Conservation (phyloP, 306 rosid species). For the Trichosanthes cucumerina region DNA sequence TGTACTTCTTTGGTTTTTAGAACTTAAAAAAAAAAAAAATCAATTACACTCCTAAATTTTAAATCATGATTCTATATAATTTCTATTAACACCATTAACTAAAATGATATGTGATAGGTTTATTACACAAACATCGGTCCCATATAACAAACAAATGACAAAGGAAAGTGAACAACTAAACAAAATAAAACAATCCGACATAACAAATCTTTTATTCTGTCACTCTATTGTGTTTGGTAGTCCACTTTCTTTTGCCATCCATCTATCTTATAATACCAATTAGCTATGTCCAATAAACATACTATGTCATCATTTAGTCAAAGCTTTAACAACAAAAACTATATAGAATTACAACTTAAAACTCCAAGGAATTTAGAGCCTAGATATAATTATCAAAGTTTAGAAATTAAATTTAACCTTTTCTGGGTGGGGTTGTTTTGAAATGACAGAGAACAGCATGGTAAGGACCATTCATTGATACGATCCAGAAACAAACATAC, state of each 20-base stretch:
- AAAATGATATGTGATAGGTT: not conserved
- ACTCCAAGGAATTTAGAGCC: too few species aligned
- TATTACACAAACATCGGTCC: not conserved
- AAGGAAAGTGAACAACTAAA: not conserved
- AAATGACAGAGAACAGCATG: not conserved
- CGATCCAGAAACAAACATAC: not conserved
- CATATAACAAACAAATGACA: not conserved
- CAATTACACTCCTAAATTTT: not conserved
- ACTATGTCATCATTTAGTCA: too few species aligned
- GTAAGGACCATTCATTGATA: not conserved
- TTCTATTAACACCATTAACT: not conserved
- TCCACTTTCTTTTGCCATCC: not conserved
- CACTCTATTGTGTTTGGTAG: not conserved
- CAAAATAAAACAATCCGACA: not conserved
- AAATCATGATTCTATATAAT: not conserved
- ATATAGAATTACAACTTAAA: not conserved
- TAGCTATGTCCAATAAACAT: not conserved
- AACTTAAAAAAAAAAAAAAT: too few species aligned
- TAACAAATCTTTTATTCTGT: not conserved
- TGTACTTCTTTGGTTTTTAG: too few species aligned
- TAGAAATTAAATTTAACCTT: not conserved
- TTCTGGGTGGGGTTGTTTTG: not conserved
- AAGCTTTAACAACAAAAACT: not conserved
- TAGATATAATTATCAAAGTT: too few species aligned
- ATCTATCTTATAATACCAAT: not conserved